These are phyloP conservation scores for Pichia terricola DNA, from an alignment of 1,139 yeast genomes.

Conservation along the genomic window DNA sequence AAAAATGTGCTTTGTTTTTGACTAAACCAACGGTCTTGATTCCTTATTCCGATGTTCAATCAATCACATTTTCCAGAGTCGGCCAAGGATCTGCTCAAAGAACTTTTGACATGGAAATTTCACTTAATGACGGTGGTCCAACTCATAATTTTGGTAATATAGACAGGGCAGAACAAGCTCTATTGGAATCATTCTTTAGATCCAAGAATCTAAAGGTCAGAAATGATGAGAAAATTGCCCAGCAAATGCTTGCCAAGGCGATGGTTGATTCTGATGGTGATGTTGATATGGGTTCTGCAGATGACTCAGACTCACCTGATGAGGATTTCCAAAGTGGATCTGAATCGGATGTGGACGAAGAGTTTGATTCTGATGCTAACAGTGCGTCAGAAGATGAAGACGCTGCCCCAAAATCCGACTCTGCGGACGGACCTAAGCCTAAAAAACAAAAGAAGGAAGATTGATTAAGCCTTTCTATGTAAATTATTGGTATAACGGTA, in stretches of 20 bases:
- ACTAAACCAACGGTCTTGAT: slow-evolving; percentile 92
- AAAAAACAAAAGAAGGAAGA: slow-evolving; percentile 32
- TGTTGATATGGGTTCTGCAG: slow-evolving; percentile 48
- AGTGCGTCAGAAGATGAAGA: slow-evolving; percentile 24
- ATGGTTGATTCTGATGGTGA: slow-evolving; percentile 63
- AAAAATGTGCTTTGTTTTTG: slow-evolving; percentile 80
- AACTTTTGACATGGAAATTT: slow-evolving; percentile 86
- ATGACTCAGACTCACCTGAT: slow-evolving; percentile 48
- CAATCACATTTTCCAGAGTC: slow-evolving; percentile 78
- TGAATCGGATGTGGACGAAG: slow-evolving; percentile 76
- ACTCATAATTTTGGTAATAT: slow-evolving; percentile 83
- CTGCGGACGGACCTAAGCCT: slow-evolving; percentile 26
- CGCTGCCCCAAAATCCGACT: not conserved
- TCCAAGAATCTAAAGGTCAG: slow-evolving; percentile 72
- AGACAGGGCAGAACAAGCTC: slow-evolving; percentile 80
- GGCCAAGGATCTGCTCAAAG: slow-evolving; percentile 76
- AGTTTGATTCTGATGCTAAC: slow-evolving; percentile 67
- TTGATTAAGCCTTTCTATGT: not conserved
- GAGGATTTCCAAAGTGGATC: slow-evolving; percentile 50
- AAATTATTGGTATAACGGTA: not conserved
- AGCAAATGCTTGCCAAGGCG: slow-evolving; percentile 68
- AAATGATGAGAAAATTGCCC: slow-evolving; percentile 85
- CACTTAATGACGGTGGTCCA: slow-evolving; percentile 54
- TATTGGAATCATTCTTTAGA: slow-evolving; percentile 65
- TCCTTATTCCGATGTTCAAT: slow-evolving; percentile 73